Conservation (phyloP, 1,284 basidiomycete genomes). For the Ganoderma meredithae region DNA sequence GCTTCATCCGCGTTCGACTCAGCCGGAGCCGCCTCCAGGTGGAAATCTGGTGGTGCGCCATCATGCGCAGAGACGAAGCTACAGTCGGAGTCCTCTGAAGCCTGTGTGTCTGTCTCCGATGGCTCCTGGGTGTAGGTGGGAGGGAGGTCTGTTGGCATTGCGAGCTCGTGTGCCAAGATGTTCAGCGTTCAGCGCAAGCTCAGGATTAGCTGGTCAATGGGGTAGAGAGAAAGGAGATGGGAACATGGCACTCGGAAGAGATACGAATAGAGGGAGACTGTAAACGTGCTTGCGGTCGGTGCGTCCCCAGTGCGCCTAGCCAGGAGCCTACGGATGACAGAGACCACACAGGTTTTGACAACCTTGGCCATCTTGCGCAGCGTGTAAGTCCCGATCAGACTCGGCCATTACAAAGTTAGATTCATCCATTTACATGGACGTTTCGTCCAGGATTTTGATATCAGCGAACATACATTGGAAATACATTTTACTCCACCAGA, state of each 20-base stretch:
- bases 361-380: constrained; percentile 1
- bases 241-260: constrained; percentile 3
- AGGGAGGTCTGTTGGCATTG: constrained; percentile 47
- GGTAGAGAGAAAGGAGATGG: neutral
- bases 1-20: neutral
- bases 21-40: neutral
- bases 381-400: neutral
- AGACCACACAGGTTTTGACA: neutral
- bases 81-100: constrained; percentile 30
- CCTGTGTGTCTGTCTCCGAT: constrained; percentile 35
- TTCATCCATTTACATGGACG: neutral
- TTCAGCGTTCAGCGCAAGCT: constrained; percentile 3
- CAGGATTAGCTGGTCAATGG: neutral
- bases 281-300: constrained; percentile 14
- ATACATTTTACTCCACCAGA: too few relatives aligned
- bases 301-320: constrained; percentile 2
- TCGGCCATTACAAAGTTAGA: neutral
- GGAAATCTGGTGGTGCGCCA: neutral
- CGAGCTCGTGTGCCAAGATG: neutral
- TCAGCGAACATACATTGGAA: neutral
- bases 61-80: constrained; percentile 30
- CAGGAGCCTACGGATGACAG: neutral
- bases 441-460: neutral
- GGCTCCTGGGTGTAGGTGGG: constrained; percentile 48
- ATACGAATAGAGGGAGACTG: constrained; percentile 7